These are phyloP conservation scores for Digitaria exilis DNA, from an alignment of 202 grass and related monocot species.

Conservation along the genomic window DNA sequence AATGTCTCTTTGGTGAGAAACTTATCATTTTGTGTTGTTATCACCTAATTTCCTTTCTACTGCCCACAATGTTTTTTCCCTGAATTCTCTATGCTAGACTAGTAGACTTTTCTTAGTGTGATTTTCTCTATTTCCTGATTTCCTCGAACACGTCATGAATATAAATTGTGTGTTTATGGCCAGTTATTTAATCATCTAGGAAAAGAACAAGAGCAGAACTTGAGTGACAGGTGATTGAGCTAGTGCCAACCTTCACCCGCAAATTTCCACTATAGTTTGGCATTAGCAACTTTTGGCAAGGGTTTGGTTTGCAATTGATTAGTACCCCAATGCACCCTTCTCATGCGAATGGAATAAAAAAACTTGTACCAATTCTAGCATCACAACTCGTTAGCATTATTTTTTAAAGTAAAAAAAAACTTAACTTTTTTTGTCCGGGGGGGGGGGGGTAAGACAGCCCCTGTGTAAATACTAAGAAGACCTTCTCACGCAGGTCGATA, in stretches of 20 bases:
- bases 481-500: no score
- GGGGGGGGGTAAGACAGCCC: no score
- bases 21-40: background rate
- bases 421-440: no score
- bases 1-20: background rate
- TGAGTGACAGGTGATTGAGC: background rate
- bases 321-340: background rate
- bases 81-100: background rate
- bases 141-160: background rate
- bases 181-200: background rate
- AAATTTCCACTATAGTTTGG: background rate
- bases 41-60: background rate
- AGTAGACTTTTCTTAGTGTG: background rate
- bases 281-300: background rate
- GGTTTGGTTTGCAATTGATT: background rate
- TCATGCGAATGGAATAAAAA: background rate
- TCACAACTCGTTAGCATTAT: background rate
- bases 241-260: background rate
- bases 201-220: conserved; percentile 20
- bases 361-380: background rate
- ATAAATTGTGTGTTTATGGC: background rate
- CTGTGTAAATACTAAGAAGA: no score
- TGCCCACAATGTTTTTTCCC: background rate
- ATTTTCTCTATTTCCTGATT: background rate
- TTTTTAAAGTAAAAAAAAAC: background rate